phyloP scores from a whole-genome alignment of 2,329 filamentous ascomycete genomes.

The Ascochyta clinopodiicola region DNA sequence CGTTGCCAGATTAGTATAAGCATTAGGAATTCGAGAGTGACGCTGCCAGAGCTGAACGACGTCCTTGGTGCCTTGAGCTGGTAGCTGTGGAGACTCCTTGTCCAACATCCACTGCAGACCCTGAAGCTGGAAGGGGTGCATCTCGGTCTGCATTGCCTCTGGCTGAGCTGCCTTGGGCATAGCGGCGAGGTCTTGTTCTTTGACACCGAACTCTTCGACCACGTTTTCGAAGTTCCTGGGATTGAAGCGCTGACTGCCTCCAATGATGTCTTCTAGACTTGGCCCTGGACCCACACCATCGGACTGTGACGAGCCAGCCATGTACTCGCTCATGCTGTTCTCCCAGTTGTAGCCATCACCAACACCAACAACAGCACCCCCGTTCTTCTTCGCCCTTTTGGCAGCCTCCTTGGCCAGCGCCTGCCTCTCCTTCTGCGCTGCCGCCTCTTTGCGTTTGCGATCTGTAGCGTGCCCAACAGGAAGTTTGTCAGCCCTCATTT shows the following conservation, averaged over 20 bases:
- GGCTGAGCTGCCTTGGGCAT: constrained; percentile 79
- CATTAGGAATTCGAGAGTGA: constrained; percentile 44
- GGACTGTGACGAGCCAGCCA: constrained; percentile 33
- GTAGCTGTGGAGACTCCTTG: constrained; percentile 74
- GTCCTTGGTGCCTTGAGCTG: constrained; percentile 63
- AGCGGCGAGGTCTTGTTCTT: constrained; percentile 71
- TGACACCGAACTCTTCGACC: constrained; percentile 72
- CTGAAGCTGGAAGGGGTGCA: constrained; percentile 80
- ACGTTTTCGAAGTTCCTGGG: constrained; percentile 69
- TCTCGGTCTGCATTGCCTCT: constrained; percentile 64
- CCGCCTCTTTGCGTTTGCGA: constrained; percentile 59
- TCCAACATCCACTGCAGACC: constrained; percentile 81
- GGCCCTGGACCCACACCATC: constrained; percentile 47
- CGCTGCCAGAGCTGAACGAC: constrained; percentile 81
- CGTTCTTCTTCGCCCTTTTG: constrained; percentile 38
- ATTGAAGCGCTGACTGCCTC: constrained; percentile 71
- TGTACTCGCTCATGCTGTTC: constrained; percentile 34
- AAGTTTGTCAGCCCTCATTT: constrained; percentile 70
- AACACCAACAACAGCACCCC: constrained; percentile 40
- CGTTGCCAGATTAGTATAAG: constrained; percentile 73
- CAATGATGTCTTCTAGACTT: constrained; percentile 69
- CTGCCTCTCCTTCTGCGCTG: constrained; percentile 63
- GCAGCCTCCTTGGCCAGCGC: constrained; percentile 52
- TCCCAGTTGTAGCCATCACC: constrained; percentile 41
- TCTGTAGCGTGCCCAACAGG: constrained; percentile 52